Percentiles rank a stretch among this genome's conserved stretches.
phyloP scores from a whole-genome alignment of 345 rosid genomes.

The Populus davidiana region DNA sequence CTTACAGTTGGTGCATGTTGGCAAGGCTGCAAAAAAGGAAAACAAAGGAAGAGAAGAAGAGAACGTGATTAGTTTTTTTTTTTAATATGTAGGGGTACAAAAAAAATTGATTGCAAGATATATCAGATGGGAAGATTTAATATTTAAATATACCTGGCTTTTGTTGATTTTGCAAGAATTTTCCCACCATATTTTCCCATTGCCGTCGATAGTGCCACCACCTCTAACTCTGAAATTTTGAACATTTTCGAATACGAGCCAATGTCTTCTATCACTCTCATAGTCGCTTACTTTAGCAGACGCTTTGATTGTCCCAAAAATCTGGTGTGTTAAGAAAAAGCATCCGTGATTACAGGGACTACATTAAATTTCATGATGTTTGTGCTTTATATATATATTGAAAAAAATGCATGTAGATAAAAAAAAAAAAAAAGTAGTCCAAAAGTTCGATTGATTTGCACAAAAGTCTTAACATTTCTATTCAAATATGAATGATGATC shows the following conservation, averaged over 20 bases:
- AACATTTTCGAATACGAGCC: constrained; percentile 59
- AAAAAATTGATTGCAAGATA: not conserved
- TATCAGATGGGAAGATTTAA: not conserved
- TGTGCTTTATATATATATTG: too few species aligned
- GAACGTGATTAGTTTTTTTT: not conserved
- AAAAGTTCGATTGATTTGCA: too few species aligned
- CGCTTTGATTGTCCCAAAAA: constrained; percentile 71
- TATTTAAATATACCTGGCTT: constrained; percentile 41
- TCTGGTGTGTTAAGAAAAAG: constrained; percentile 25
- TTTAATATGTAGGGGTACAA: not conserved
- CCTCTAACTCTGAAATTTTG: constrained; percentile 62
- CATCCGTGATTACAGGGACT: not conserved
- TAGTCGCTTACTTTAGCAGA: constrained; percentile 49
- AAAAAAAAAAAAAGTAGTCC: too few species aligned
- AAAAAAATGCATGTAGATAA: too few species aligned
- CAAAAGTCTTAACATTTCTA: too few species aligned
- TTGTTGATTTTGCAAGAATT: constrained; percentile 82
- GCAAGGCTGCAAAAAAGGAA: constrained; percentile 60
- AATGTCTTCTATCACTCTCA: constrained; percentile 36
- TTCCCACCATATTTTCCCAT: constrained; percentile 80
- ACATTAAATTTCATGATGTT: too few species aligned
- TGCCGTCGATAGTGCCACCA: constrained; percentile 84
- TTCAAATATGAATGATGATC: too few species aligned
- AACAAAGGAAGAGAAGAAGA: not conserved
- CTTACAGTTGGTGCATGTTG: constrained; percentile 78